phyloP scores from a whole-genome alignment of 768 basidiomycete species.

The Trametes coccinea region DNA sequence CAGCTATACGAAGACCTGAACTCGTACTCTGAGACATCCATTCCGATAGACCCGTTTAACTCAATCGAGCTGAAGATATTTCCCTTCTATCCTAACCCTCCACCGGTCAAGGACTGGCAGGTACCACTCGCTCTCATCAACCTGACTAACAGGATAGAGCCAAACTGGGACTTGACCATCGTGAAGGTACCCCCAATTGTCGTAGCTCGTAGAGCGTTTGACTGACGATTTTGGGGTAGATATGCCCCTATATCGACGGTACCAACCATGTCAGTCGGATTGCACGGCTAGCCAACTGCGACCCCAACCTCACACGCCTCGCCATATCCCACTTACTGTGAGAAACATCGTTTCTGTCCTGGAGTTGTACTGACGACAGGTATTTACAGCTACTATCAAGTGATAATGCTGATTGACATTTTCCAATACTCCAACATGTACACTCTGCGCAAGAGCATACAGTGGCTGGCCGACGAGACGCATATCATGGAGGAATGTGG shows the following conservation, averaged over 20 bases:
- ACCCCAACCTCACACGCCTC: slow-evolving; percentile 75
- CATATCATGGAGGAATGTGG: slow-evolving; percentile 92
- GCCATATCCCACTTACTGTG: slow-evolving; percentile 92
- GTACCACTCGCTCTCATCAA: slow-evolving; percentile 91
- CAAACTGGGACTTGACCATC: slow-evolving; percentile 97
- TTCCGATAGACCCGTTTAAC: slow-evolving; percentile 88
- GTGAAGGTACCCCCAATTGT: slow-evolving; percentile 55
- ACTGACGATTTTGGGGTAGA: slow-evolving; percentile 38
- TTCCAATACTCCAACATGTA: slow-evolving; percentile 99
- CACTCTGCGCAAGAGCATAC: slow-evolving; percentile 80
- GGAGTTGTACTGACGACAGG: background rate
- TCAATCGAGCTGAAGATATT: slow-evolving; percentile 96
- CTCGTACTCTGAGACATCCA: slow-evolving; percentile 95
- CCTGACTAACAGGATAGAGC: slow-evolving; percentile 75
- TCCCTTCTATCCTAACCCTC: slow-evolving; percentile 95
- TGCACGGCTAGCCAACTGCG: slow-evolving; percentile 88
- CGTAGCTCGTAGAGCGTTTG: background rate
- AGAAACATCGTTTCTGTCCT: slow-evolving; percentile 29
- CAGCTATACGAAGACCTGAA: slow-evolving; percentile 97
- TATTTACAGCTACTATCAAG: slow-evolving; percentile 81
- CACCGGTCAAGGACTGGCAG: slow-evolving; percentile 88
- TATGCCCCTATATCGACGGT: slow-evolving; percentile 84
- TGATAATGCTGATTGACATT: slow-evolving; percentile 94
- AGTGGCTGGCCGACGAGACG: slow-evolving; percentile 82
- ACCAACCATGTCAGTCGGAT: slow-evolving; percentile 90